Evolutionary conservation across 2,329 filamentous ascomycete genomes (phyloP), one percentile per base, ranked within the genome.

Genomic region (Ophiostoma sp.): DNA sequence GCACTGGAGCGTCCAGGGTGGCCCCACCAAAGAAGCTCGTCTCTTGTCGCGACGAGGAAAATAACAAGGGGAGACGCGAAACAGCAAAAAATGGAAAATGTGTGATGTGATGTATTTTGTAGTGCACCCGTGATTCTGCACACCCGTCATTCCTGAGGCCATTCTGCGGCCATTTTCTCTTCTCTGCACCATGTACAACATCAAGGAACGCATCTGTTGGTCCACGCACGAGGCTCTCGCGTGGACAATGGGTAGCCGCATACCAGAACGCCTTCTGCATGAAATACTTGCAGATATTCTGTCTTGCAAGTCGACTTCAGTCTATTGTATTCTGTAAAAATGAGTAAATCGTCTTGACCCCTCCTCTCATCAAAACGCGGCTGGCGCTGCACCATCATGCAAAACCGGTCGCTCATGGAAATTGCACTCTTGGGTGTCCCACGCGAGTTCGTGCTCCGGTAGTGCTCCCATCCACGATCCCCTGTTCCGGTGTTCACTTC

Each of bases 311-410:
- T 25, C 50, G 57, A 11, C 17, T 31, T 28, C 61, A 1, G 33
- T 64, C 61, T 19, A 22, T 25, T 64, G 31, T 61, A 48, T 15
- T 48, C 15, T 2, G 42, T 48, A 48, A 4, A 2, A 48, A 17
- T 45, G 39, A 3, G 39, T 45, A 8, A 36, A 50, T 55, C 22
- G n/a, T 11, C n/a, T 25, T 28, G 17, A 45, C 33, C 61, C 61
- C 61, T 25, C 61, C 36, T n/a, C 4, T 6, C 50, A 70, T 6
- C 50, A 70, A 31, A 68, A 72, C 71, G 71, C 71, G 71, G 71
- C 66, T 61, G 71, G 33, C 71, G 52, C 52, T 70, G 64, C 71
- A 73, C 64, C 42, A 48, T 61, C 52, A 64, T 52, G 66, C 66
- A 25, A 68, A 68, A 31, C 64, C 42, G 64, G 61, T 17, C n/a